These are phyloP conservation scores for Teratosphaeria zuluensis DNA, from an alignment of 2,329 filamentous ascomycete genomes.

Conservation along the genomic window DNA sequence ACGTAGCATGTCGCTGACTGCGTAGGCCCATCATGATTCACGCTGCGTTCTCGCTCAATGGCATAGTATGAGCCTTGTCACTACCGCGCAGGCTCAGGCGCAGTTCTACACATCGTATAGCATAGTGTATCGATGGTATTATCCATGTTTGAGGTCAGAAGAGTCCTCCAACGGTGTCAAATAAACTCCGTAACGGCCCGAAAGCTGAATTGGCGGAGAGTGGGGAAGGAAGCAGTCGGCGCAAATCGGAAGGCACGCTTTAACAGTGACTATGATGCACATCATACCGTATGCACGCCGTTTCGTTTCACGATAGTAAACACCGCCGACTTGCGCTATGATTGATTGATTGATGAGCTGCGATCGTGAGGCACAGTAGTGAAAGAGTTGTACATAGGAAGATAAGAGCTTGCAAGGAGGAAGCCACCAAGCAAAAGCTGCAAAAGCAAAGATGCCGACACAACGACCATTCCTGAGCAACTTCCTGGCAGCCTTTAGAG, in stretches of 20 bases:
- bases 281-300: not conserved
- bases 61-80: not conserved
- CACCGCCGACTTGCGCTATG: not conserved
- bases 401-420: not conserved
- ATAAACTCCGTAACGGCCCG: not conserved
- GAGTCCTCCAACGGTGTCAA: not conserved
- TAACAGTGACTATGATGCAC: not conserved
- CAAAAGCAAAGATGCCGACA: conserved; percentile 43
- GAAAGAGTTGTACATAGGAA: not conserved
- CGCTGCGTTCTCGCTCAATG: not conserved
- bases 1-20: not conserved
- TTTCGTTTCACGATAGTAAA: not conserved
- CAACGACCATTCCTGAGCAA: conserved; percentile 57
- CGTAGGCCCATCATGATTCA: not conserved
- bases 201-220: not conserved
- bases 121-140: no score
- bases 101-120: no score
- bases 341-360: not conserved
- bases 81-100: no score
- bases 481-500: conserved; percentile 58
- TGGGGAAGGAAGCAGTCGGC: not conserved
- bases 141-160: no score
- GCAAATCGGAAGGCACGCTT: not conserved
- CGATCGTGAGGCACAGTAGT: not conserved
- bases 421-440: not conserved